Conservation (phyloP, 768 basidiomycete species). For the Lanmaoa rubissima region DNA sequence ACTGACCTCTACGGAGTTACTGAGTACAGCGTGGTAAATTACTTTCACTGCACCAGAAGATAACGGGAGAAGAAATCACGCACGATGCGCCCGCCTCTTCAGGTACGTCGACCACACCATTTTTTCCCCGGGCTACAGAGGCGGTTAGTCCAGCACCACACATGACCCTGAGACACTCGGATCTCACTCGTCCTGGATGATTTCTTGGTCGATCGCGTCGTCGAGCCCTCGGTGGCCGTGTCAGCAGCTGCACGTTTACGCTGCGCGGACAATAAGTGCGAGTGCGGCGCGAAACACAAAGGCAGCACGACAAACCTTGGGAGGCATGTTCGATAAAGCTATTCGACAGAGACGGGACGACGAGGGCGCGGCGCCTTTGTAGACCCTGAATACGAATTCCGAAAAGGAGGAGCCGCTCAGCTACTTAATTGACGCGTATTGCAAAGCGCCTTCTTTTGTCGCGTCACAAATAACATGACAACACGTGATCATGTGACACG, state of each 20-base stretch:
- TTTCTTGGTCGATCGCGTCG: conserved; percentile 47
- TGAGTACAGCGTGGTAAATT: conserved; percentile 17
- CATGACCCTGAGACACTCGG: conserved; percentile 16
- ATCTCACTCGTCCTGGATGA: conserved; percentile 38
- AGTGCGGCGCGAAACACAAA: neutral
- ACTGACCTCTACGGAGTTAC: conserved; percentile 27
- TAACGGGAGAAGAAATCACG: conserved; percentile 14
- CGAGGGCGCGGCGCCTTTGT: neutral
- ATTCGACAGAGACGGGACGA: neutral
- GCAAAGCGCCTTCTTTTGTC: neutral
- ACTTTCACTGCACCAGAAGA: neutral
- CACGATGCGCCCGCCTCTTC: conserved; percentile 20
- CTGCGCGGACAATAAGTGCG: conserved; percentile 35
- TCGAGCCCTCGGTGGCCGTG: conserved; percentile 26
- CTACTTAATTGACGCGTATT: conserved; percentile 20
- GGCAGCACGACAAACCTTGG: conserved; percentile 31
- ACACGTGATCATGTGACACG: conserved; percentile 25
- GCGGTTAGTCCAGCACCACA: conserved; percentile 1
- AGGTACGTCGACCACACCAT: conserved; percentile 5
- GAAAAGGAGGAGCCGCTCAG: conserved; percentile 6
- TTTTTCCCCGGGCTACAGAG: conserved; percentile 18
- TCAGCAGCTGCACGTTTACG: conserved; percentile 55
- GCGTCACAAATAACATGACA: conserved; percentile 5
- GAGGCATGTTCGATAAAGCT: conserved; percentile 31
- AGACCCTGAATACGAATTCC: conserved; percentile 4